Evolutionary conservation across 1,284 basidiomycete species (phyloP).

Genomic region (Fomitopsis betulina): DNA sequence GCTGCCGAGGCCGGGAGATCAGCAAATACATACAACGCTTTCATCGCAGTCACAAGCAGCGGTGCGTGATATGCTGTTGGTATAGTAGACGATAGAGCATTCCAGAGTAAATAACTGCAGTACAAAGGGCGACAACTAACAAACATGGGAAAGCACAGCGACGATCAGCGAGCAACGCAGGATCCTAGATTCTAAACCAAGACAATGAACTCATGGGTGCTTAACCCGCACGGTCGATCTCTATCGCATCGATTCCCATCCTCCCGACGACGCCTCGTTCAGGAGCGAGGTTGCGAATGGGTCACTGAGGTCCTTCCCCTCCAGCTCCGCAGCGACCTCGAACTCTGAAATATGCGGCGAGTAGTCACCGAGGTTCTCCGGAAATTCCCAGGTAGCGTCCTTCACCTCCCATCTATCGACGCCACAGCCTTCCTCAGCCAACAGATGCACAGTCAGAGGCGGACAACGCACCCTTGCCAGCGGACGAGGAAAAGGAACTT

Average conservation of each 20-base stretch:
- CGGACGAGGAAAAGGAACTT: conserved; percentile 29
- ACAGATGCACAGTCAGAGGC: neutral
- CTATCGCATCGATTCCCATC: conserved; percentile 1
- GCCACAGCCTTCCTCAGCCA: neutral
- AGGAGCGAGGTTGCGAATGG: neutral
- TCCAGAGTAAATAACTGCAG: too few species aligned
- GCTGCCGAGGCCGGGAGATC: too few species aligned
- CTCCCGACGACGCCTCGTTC: conserved; percentile 6
- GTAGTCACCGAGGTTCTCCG: conserved; percentile 3
- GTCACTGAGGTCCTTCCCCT: conserved; percentile 8
- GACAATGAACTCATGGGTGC: too few species aligned
- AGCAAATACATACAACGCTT: too few species aligned
- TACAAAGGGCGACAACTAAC: too few species aligned
- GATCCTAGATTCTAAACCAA: too few species aligned
- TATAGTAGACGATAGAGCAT: too few species aligned
- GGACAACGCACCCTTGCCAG: conserved; percentile 30
- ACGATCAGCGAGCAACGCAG: too few species aligned
- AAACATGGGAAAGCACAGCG: too few species aligned
- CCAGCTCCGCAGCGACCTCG: conserved; percentile 4
- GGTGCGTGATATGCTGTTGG: too few species aligned
- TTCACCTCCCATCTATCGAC: neutral
- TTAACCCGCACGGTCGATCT: too few species aligned
- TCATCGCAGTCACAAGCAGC: too few species aligned
- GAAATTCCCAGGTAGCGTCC: conserved; percentile 3
- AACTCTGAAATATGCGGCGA: conserved; percentile 7